These are phyloP conservation scores for Suhomyces guaymorum DNA, from an alignment of 1,139 yeast genomes.

Conservation along the genomic window DNA sequence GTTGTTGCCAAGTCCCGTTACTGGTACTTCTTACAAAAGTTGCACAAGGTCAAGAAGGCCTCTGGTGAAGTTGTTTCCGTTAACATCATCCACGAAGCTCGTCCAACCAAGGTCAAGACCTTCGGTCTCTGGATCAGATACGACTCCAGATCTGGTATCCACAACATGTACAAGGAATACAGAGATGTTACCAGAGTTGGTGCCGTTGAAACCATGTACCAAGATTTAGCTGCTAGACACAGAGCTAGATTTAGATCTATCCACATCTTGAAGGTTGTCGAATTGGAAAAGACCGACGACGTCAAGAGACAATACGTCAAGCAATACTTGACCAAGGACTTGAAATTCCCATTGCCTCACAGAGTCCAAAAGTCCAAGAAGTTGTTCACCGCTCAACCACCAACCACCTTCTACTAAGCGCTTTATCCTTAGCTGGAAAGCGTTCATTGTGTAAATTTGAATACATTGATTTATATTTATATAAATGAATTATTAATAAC, in stretches of 20 bases:
- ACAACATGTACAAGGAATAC: slow-evolving; percentile 99
- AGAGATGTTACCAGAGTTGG: slow-evolving; percentile 99
- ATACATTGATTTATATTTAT: slow-evolving; percentile 11
- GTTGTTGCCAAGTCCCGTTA: slow-evolving; percentile 99
- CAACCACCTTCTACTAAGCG: slow-evolving; percentile 90
- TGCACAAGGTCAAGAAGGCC: slow-evolving; percentile 99
- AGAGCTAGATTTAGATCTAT: slow-evolving; percentile 99
- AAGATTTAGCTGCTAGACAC: slow-evolving; percentile 99
- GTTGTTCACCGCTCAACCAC: slow-evolving; percentile 89
- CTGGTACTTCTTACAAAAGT: slow-evolving; percentile 99
- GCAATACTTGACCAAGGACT: slow-evolving; percentile 94
- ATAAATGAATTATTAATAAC: slow-evolving; percentile 14
- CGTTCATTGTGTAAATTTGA: slow-evolving; percentile 12
- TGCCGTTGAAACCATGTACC: slow-evolving; percentile 98
- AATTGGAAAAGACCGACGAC: slow-evolving; percentile 95
- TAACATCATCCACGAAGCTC: slow-evolving; percentile 88
- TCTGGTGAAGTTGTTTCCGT: slow-evolving; percentile 98
- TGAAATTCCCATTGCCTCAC: slow-evolving; percentile 99
- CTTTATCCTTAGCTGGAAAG: slow-evolving; percentile 4
- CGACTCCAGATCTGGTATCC: slow-evolving; percentile 99
- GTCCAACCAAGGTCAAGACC: slow-evolving; percentile 99
- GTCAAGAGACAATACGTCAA: slow-evolving; percentile 99
- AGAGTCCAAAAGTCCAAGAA: slow-evolving; percentile 91
- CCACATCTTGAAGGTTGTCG: slow-evolving; percentile 98
- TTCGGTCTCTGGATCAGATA: slow-evolving; percentile 99